phyloP scores from a whole-genome alignment of 2,329 filamentous ascomycete species.

The Alternaria atra region DNA sequence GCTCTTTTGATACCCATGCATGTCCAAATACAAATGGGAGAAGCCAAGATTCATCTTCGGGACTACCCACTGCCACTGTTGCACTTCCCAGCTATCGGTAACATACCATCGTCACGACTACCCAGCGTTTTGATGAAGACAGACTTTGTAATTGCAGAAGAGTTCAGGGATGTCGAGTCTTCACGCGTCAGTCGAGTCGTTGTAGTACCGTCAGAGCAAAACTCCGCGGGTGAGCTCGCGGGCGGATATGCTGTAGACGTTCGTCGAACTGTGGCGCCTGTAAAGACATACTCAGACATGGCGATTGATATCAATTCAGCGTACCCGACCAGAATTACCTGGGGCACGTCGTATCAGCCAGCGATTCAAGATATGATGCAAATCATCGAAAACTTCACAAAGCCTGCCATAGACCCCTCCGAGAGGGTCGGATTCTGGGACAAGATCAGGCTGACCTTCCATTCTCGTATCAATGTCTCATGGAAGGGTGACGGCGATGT shows the following conservation, averaged over 20 bases:
- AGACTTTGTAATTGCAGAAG: constrained; percentile 95
- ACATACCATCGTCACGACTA: constrained; percentile 79
- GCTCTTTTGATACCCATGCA: constrained; percentile 89
- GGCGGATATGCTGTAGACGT: constrained; percentile 85
- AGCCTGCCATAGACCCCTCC: constrained; percentile 91
- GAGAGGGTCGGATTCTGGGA: constrained; percentile 98
- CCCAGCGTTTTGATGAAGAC: constrained; percentile 85
- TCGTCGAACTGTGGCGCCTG: constrained; percentile 87
- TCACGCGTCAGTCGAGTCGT: constrained; percentile 82
- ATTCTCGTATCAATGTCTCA: constrained; percentile 85
- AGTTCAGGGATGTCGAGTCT: constrained; percentile 83
- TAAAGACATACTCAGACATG: constrained; percentile 97
- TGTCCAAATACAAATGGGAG: constrained; percentile 87
- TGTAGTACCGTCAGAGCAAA: constrained; percentile 76
- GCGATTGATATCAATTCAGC: constrained; percentile 91
- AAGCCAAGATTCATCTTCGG: constrained; percentile 83
- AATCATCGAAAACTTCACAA: constrained; percentile 96
- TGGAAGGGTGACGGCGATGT: constrained; percentile 98
- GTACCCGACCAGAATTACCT: constrained; percentile 90
- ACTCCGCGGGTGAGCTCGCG: constrained; percentile 63
- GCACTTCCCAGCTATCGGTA: constrained; percentile 84
- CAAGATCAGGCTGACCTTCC: constrained; percentile 93
- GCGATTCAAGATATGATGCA: constrained; percentile 99
- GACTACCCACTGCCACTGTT: constrained; percentile 94
- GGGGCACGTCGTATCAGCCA: constrained; percentile 97